Evolutionary conservation across 805 yeast genomes (phyloP), one percentile per base, ranked within the genome.

Genomic region (Myxozyma geophila): DNA sequence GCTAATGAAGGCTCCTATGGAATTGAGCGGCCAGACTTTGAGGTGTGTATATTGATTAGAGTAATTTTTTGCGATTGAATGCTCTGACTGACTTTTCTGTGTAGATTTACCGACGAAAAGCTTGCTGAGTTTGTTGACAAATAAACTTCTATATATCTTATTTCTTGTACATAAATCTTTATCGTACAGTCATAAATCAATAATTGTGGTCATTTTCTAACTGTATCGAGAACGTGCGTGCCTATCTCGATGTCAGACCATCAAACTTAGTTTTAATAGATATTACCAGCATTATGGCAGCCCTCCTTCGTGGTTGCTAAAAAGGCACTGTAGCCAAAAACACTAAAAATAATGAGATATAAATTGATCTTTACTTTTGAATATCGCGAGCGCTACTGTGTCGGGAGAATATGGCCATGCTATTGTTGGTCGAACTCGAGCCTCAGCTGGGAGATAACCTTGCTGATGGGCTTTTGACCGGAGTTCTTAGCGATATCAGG

Each of bases 1-100:
- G 60, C 92, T 88, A 0, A 64, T 85, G 13, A 75, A 76, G 33
- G 92, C 91, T 0, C 79, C 83, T 2, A 58, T 72, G 1, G 82
- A 79, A 0, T 71, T 90, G 44, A 86, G 85, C 62, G 98, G 98
- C 0, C 73, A 80, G 65, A 90, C 86, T 72, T 71, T 87, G 58
- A 79, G 97, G 62, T 89, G 84, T 36, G 69, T 28, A 13, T 35
- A 9, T 56, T 13, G 4, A 40, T 35, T n/a, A 17, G 72, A 79
- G 79, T 13, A 10, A 10, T 41, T 5, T 17, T 67, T 90, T 7
- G 2, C 9, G 13, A n/a, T n/a, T 17, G 44, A 23, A 10, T 23
- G 19, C 5, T 8, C 39, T 15, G 19, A 35, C 37, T 44, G 37
- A 23, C 17, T 12, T 10, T 21, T 8, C 15, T 33, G 1, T 40